phyloP scores from a whole-genome alignment of 192 early-diverging fungal genomes.

The Coemansia sp. region DNA sequence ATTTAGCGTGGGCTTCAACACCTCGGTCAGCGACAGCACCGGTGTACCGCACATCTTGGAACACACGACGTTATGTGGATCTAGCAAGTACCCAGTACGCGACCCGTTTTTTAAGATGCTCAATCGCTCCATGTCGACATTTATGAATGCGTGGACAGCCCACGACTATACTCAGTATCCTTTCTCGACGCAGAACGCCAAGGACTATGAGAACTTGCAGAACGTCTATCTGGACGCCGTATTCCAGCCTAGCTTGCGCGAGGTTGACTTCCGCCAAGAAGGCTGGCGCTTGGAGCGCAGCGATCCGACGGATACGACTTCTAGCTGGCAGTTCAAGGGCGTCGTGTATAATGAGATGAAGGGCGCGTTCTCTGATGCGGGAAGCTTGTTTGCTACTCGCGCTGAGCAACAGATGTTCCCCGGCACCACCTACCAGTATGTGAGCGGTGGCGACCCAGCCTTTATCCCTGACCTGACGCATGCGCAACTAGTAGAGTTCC shows the following conservation, averaged over 20 bases:
- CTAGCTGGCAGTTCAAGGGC: conserved; percentile 73
- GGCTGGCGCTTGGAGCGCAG: conserved; percentile 92
- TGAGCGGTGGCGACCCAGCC: conserved; percentile 90
- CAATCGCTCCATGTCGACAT: conserved; percentile 91
- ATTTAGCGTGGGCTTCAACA: conserved; percentile 90
- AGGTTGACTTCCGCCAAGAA: conserved; percentile 90
- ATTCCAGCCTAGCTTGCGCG: conserved; percentile 76
- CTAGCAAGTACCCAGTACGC: conserved; percentile 81
- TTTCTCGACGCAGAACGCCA: conserved; percentile 85
- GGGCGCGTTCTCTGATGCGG: conserved; percentile 80
- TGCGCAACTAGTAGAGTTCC: conserved; percentile 79
- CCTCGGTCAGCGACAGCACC: conserved; percentile 75
- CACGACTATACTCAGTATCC: conserved; percentile 90
- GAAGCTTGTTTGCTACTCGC: conserved; percentile 73
- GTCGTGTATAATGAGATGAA: conserved; percentile 99
- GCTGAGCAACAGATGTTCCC: conserved; percentile 84
- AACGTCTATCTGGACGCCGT: conserved; percentile 91
- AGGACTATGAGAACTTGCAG: conserved; percentile 89
- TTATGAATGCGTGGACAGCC: conserved; percentile 96
- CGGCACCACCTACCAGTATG: conserved; percentile 75
- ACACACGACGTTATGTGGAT: conserved; percentile 94
- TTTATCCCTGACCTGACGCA: conserved; percentile 87
- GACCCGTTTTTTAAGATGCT: conserved; percentile 99
- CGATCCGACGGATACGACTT: conserved; percentile 55
- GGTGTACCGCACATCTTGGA: conserved; percentile 95